Base-by-base conservation (phyloP, 257 asterid genomes). In the Nicotiana paniculata region DNA sequence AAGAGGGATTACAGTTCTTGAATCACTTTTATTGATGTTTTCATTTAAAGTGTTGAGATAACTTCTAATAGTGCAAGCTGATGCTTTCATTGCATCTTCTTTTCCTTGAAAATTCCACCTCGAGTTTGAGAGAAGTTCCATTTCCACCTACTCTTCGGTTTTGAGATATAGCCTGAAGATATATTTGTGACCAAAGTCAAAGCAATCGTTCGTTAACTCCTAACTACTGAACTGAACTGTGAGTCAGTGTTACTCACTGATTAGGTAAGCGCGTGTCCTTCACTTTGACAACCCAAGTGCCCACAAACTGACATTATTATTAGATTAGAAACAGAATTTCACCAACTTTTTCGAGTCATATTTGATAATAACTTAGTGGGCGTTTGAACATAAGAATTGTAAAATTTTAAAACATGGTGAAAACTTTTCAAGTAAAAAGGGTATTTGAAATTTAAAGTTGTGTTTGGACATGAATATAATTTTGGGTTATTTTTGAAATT, bases 1-100 rank as follows among this genome's bases (percentile, higher is more conserved):
- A 12, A 93, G 91, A 85, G 90, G 93, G 72, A 93, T 85, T 4
- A 84, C 76, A 12, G 91, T 87, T 86, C 85, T 88, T 24, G 77
- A 18, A 10, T 89, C 93, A 13, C 81, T 81, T 46, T 75, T 33
- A 18, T 88, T 88, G 24, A 93, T 81, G 65, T 84, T 81, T 16
- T 9, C 43, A 66, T 81, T 85, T 18, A 83, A 33, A 35, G 33
- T 43, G 12, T 0, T 6, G 24, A 86, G 61, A 12, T 39, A 33
- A 6, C 67, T 69, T 81, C 84, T 81, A 10, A 86, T 83, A n/a
- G 87, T 77, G 46, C 63, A 81, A 4, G 77, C 81, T 68, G 89
- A 72, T 68, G 89, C 89, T 53, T 30, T 81, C 12, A 24, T 83
- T 32, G 67, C 55, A 12, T n/a, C 85, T 77, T 86, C 89, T 18